A percentile compares a stretch with the other conserved stretches of the same genome.
phyloP scores from a whole-genome alignment of 2,329 filamentous ascomycete genomes.

The Lasiodiplodia sp. region DNA sequence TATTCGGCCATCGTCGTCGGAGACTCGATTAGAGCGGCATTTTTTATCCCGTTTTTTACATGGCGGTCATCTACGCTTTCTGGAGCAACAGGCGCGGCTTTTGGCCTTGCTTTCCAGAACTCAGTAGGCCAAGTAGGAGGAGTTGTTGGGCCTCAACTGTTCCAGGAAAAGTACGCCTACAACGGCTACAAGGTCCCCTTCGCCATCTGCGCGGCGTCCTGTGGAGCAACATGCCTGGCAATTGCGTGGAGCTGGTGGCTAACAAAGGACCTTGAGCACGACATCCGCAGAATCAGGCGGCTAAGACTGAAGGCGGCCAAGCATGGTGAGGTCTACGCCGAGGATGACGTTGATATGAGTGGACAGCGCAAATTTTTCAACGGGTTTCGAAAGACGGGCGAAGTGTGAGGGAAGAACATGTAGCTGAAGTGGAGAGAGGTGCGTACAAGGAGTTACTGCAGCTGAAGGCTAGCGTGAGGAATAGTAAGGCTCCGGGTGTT shows the following conservation, averaged over 20 bases:
- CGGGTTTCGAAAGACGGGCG: not conserved
- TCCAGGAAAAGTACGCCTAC: conserved; percentile 52
- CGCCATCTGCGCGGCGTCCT: conserved; percentile 43
- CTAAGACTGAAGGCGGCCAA: conserved; percentile 35
- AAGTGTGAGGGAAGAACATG: not conserved
- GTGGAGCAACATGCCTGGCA: conserved; percentile 43
- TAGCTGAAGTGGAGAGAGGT: not conserved
- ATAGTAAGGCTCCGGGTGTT: too few relatives aligned
- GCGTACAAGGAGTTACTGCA: not conserved
- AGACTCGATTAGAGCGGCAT: conserved; percentile 52
- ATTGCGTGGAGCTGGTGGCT: conserved; percentile 54
- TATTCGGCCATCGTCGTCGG: conserved; percentile 56
- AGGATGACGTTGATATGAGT: conserved; percentile 21
- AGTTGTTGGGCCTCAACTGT: conserved; percentile 55
- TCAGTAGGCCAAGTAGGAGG: conserved; percentile 55
- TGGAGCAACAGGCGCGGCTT: conserved; percentile 55
- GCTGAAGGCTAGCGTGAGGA: not conserved
- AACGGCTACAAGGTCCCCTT: conserved; percentile 51
- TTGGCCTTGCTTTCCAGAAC: conserved; percentile 54
- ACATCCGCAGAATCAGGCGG: conserved; percentile 42
- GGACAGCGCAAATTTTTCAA: conserved; percentile 15
- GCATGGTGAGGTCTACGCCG: conserved; percentile 32
- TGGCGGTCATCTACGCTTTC: conserved; percentile 52
- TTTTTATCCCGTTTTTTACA: conserved; percentile 57
- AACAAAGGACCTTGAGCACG: conserved; percentile 51